Base-by-base conservation (phyloP, 2,329 filamentous ascomycete species). In the Cytospora piceicola region DNA sequence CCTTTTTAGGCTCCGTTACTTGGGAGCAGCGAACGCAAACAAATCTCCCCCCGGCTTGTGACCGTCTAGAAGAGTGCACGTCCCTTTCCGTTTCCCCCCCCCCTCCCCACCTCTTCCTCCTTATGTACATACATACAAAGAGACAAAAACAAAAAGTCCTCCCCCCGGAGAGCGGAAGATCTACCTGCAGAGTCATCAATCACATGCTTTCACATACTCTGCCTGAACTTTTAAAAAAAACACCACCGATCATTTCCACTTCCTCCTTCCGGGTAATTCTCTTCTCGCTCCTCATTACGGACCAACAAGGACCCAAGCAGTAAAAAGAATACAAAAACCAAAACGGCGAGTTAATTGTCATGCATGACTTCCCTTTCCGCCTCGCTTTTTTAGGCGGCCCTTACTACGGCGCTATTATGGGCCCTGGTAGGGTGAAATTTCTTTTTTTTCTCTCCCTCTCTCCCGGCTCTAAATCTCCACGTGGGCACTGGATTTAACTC, bases 321-420 rank as follows among this genome's bases (percentile, higher is more conserved):
- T 29, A 29, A 29, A 39, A 39, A 14, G 14, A 39, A 15, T 8
- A 17, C 36, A 39, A 12, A 14, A 17, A 15, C 17, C 32, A 17
- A 39, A 39, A 15, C 4, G 14, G 36, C 15, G 36, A 39, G 36
- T 2, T 39, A 39, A 15, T 39, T 17, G 8, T 39, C 14, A 5
- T 39, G 7, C n/a, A n/a, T n/a, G n/a, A n/a, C n/a, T n/a, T 17
- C 1, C n/a, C 42, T 20, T 9, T 7, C 17, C 6, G 12, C 30
- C 60, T 56, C 36, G 60, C 52, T 56, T 56, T 56, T 56, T 49
- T 53, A 29, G 55, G 39, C 52, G 60, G 60, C 36, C 36, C 12
- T 62, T 62, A 36, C 30, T 34, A 56, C 60, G 60, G 60, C 60
- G 32, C 52, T 56, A 54, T 62, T 62, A 62, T 62, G 60, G 60